A percentile compares a stretch with the other conserved stretches of the same genome.
Evolutionary conservation across 768 basidiomycete species (phyloP).

Genomic region (Candolleomyces eurysporus): DNA sequence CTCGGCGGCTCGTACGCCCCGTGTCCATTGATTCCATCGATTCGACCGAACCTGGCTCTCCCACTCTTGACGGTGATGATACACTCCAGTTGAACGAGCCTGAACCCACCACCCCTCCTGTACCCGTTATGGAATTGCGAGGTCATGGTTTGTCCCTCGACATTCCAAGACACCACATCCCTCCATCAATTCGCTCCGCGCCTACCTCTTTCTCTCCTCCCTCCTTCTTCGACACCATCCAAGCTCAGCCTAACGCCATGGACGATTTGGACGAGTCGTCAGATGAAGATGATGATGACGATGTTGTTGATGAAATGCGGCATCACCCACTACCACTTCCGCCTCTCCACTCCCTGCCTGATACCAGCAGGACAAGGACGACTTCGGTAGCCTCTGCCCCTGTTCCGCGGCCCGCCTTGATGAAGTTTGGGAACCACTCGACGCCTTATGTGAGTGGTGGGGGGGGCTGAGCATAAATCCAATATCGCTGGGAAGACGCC

Average conservation of each 20-base stretch:
- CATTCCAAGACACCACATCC: slow-evolving; percentile 43
- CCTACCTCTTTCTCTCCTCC: slow-evolving; percentile 65
- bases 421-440: slow-evolving; percentile 68
- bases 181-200: slow-evolving; percentile 53
- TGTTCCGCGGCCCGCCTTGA: slow-evolving; percentile 42
- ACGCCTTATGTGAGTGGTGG: slow-evolving; percentile 53
- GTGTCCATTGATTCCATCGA: slow-evolving; percentile 20
- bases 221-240: slow-evolving; percentile 75
- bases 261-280: slow-evolving; percentile 64
- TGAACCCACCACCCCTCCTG: slow-evolving; percentile 42
- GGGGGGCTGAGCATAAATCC: slow-evolving; percentile 21
- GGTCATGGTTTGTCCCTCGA: slow-evolving; percentile 34
- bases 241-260: slow-evolving; percentile 68
- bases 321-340: slow-evolving; percentile 15
- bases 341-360: slow-evolving; percentile 3
- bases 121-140: slow-evolving; percentile 33
- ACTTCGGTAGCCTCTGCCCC: slow-evolving; percentile 32
- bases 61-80: slow-evolving; percentile 19
- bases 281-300: slow-evolving; percentile 40
- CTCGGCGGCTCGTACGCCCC: slow-evolving; percentile 12
- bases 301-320: slow-evolving; percentile 26
- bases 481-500: slow-evolving; percentile 37
- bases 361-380: slow-evolving; percentile 20
- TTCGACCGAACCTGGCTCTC: slow-evolving; percentile 16
- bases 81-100: slow-evolving; percentile 40